Conservation (phyloP, 805 yeast genomes). For the Blastobotrys attinorum region DNA sequence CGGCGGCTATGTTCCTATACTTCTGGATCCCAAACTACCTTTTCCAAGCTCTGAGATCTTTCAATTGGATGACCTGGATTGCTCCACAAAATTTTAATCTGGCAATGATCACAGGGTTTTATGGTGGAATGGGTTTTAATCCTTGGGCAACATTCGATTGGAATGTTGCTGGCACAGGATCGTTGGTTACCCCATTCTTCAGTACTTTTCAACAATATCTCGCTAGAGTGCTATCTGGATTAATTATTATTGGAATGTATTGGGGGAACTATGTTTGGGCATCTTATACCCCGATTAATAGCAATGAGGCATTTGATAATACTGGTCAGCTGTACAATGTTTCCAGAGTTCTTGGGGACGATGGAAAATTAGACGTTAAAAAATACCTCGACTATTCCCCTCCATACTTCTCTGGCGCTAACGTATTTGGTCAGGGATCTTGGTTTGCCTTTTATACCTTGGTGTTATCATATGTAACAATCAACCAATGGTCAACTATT, state of each 20-base stretch:
- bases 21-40: conserved; percentile 64
- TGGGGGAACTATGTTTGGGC: conserved; percentile 46
- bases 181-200: conserved; percentile 15
- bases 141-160: conserved; percentile 37
- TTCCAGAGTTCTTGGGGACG: conserved; percentile 33
- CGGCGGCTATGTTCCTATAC: conserved; percentile 41
- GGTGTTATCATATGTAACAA: conserved; percentile 38
- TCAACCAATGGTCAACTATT: conserved; percentile 1
- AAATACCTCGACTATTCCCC: conserved; percentile 45
- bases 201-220: conserved; percentile 27
- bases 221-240: conserved; percentile 7
- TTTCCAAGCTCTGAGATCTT: conserved; percentile 52
- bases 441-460: conserved; percentile 45
- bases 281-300: conserved; percentile 43
- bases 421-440: conserved; percentile 45
- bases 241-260: conserved; percentile 24
- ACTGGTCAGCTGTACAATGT: conserved; percentile 39
- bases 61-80: conserved; percentile 58
- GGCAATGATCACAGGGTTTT: conserved; percentile 60
- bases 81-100: conserved; percentile 44
- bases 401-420: conserved; percentile 50
- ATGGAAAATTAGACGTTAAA: conserved; percentile 33
- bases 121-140: conserved; percentile 35
- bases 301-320: conserved; percentile 34
- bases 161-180: conserved; percentile 15